Percentiles rank a stretch among this genome's conserved stretches.
These are phyloP conservation scores for Coemansia reversa DNA, from an alignment of 192 early-diverging fungal species.

Conservation along the genomic window DNA sequence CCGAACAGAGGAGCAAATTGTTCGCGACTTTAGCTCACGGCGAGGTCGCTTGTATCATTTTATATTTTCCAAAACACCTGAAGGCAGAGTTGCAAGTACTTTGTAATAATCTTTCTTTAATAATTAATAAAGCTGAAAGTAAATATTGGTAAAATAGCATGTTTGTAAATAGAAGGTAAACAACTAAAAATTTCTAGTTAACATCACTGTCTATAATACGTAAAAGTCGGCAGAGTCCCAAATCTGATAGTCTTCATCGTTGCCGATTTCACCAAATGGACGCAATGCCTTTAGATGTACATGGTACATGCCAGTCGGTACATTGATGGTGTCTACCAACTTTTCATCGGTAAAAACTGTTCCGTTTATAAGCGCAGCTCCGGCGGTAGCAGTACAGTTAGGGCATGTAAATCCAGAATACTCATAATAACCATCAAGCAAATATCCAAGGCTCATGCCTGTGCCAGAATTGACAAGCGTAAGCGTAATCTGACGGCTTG, in stretches of 20 bases:
- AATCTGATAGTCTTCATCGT: constrained; percentile 33
- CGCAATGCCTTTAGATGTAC: constrained; percentile 29
- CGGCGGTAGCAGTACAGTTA: neutral
- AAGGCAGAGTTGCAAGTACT: constrained; percentile 27
- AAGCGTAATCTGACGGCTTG: constrained; percentile 18
- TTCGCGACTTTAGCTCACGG: constrained; percentile 33
- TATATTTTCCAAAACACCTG: constrained; percentile 31
- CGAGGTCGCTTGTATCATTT: constrained; percentile 44
- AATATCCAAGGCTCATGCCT: constrained; percentile 25
- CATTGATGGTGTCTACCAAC: neutral
- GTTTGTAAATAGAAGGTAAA: neutral
- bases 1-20: constrained; percentile 27
- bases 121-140: neutral
- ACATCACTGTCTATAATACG: constrained; percentile 7
- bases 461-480: constrained; percentile 20
- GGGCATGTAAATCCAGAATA: constrained; percentile 24
- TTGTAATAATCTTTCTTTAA: neutral
- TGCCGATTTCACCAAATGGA: constrained; percentile 37
- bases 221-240: constrained; percentile 43
- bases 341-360: constrained; percentile 25
- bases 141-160: neutral
- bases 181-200: neutral
- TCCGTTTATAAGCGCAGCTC: neutral
- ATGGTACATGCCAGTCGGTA: constrained; percentile 41
- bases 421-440: constrained; percentile 22